Evolutionary conservation across 129 eudicot species (phyloP), one percentile per base, ranked within the genome.

Genomic region (Rutidosis leptorrhynchoides): DNA sequence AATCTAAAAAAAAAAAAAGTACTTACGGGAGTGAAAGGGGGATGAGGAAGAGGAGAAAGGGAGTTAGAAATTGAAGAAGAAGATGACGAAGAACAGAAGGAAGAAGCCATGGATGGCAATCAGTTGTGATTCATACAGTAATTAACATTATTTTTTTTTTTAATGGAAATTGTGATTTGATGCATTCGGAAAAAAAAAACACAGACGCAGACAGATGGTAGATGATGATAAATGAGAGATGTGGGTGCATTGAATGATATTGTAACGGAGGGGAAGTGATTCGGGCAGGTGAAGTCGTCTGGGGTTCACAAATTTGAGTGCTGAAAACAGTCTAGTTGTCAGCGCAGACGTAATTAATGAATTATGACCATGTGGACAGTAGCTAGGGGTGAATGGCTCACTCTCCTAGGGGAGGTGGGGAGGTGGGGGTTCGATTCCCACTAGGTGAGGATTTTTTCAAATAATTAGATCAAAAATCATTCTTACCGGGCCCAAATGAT

Each of bases 11-110:
- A 55, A 40, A 73, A 56, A 1, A 0, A 42, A 35, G 22, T 11
- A 71, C 86, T 80, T 82, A 90, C 97, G 25, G 97, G 90, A 16
- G 93, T 90, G 78, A 90, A 87, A 56, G 81, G 94, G 20, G 83
- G 84, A 40, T 80, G 81, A 63, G 58, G 89, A 57, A 65, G 88
- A 60, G 82, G 87, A 58, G 85, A 79, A 28, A 64, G 74, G 55
- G 23, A 49, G 12, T 7, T 61, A 69, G 86, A 52, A 16, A 74
- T 69, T 14, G 83, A 67, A 52, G 85, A 75, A 25, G 91, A 78
- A 55, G 85, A 66, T 62, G 91, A 82, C 64, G 67, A 74, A 56
- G 64, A 72, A 45, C 62, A 72, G 30, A 74, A 54, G 28, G 83
- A n/a, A 22, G 19, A 14, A 26, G 63, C 10, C 15, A 21, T 55